Conservation (phyloP, 2,329 filamentous ascomycete genomes). For the Fusarium proliferatum region DNA sequence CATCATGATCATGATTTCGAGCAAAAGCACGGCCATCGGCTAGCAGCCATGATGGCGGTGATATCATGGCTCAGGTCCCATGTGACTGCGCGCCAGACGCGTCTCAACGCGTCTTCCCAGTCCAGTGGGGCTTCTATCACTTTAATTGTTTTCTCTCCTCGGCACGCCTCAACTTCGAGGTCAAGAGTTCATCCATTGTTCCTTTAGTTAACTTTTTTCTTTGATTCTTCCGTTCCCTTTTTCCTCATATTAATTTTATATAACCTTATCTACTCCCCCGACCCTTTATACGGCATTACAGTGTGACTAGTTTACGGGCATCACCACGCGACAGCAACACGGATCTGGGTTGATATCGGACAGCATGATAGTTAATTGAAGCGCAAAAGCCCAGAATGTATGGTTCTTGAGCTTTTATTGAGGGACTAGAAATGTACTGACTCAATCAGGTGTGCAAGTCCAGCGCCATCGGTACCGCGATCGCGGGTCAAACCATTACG, state of each 20-base stretch:
- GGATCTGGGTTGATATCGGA: not conserved
- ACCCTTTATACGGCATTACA: fast-evolving
- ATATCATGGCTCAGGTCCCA: conserved; percentile 28
- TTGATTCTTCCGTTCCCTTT: not conserved
- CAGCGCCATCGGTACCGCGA: conserved; percentile 39
- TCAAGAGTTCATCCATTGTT: not conserved
- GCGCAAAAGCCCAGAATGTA: conserved; percentile 1
- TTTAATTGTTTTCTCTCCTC: not conserved
- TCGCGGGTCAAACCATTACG: conserved; percentile 51
- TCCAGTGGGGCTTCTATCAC: conserved; percentile 17
- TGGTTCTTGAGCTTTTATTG: fast-evolving
- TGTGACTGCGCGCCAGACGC: conserved; percentile 37
- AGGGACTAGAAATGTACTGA: not conserved
- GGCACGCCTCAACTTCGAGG: not conserved
- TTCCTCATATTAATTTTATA: not conserved
- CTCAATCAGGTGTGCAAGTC: conserved; percentile 46
- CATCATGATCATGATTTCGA: not conserved
- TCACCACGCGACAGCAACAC: not conserved
- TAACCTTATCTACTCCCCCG: not conserved
- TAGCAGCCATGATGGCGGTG: not conserved
- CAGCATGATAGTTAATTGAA: conserved; percentile 17
- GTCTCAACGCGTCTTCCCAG: conserved; percentile 25
- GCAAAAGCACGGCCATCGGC: not conserved
- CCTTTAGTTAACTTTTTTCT: not conserved
- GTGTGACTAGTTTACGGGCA: not conserved